Evolutionary conservation across 2,329 filamentous ascomycete species (phyloP).

Genomic region (Fusarium burgessii): DNA sequence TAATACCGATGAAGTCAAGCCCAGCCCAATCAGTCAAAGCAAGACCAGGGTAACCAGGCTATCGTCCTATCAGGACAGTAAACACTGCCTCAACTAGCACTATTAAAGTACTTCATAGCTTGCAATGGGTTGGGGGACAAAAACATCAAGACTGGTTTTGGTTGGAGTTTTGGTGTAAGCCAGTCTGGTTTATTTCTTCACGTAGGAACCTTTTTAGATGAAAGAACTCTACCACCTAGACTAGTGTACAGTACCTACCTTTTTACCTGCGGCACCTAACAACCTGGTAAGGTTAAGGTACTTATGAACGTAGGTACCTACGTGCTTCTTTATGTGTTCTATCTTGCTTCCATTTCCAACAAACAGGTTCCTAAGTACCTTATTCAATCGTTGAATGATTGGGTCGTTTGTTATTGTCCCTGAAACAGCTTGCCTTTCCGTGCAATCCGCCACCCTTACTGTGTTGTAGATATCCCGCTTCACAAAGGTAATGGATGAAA

Average conservation of each 20-base stretch:
- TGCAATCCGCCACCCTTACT: background rate
- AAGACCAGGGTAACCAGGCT: background rate
- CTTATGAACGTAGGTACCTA: background rate
- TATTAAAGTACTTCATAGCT: background rate
- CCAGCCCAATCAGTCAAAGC: background rate
- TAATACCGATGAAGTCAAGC: conserved; percentile 6
- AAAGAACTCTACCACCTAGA: background rate
- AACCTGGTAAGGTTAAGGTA: background rate
- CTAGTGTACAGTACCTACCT: background rate
- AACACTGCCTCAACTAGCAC: conserved; percentile 16
- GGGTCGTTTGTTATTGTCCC: conserved; percentile 5
- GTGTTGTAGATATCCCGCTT: background rate
- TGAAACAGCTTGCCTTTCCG: conserved; percentile 13
- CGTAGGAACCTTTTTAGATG: background rate
- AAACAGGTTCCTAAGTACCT: background rate
- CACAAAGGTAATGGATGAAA: background rate
- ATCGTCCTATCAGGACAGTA: background rate
- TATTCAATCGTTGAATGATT: conserved; percentile 1
- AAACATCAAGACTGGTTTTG: background rate
- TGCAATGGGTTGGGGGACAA: background rate
- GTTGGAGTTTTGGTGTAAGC: background rate
- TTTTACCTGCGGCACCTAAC: background rate
- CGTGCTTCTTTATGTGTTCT: background rate
- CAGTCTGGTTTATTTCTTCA: background rate
- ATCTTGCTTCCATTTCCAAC: background rate